Percentiles rank a stretch among this genome's conserved stretches.
These are phyloP conservation scores for Scalesia atractyloides DNA, from an alignment of 129 eudicot genomes.

Conservation along the genomic window DNA sequence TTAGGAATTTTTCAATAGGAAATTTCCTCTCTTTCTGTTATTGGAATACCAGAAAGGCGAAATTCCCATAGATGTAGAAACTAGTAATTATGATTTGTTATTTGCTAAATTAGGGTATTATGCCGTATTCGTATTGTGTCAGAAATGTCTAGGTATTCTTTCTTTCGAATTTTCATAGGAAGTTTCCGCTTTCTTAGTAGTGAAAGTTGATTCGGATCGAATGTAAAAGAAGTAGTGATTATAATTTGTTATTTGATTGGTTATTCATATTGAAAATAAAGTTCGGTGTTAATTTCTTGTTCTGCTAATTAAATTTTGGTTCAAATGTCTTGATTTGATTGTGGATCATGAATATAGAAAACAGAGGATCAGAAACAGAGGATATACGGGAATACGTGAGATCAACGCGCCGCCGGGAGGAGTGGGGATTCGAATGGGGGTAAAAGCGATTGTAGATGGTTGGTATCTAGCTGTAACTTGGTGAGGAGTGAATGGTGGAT, in stretches of 20 bases:
- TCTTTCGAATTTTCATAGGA: neutral
- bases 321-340: no score
- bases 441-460: slow-evolving; percentile 11
- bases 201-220: neutral
- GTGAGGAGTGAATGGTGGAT: slow-evolving; percentile 19
- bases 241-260: slow-evolving; percentile 18
- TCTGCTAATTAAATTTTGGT: neutral
- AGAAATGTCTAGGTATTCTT: neutral
- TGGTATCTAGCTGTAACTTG: slow-evolving; percentile 24
- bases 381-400: neutral
- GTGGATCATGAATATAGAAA: neutral
- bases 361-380: slow-evolving; percentile 10
- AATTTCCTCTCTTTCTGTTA: no score
- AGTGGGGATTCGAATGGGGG: neutral
- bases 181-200: neutral
- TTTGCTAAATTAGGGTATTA: no score
- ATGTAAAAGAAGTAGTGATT: slow-evolving; percentile 17
- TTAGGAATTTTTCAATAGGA: no score
- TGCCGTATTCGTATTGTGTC: no score
- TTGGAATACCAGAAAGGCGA: no score
- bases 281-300: neutral
- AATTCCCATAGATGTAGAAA: no score
- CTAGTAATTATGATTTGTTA: no score
- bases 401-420: neutral
- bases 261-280: slow-evolving; percentile 11